Evolutionary conservation across 2,329 filamentous ascomycete genomes (phyloP).

Genomic region (Phyllosticta citriasiana): DNA sequence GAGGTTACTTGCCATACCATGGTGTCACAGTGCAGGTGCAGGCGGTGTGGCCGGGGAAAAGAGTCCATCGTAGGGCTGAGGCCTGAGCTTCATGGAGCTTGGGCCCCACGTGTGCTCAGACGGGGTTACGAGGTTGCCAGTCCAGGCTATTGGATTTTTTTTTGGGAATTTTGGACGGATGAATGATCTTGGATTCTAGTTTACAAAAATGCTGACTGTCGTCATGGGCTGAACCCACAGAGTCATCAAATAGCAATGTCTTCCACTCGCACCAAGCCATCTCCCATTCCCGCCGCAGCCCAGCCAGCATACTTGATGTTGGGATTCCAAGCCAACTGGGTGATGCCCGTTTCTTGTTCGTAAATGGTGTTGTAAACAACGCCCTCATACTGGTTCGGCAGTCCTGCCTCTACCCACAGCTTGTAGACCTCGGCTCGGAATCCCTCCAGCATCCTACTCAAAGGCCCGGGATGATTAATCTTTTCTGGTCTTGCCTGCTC

Average conservation of each 20-base stretch:
- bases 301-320: constrained; percentile 39
- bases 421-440: constrained; percentile 24
- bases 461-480: constrained; percentile 13
- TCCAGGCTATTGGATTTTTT: background rate
- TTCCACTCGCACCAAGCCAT: constrained; percentile 40
- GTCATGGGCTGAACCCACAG: too few species aligned
- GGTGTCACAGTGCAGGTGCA: background rate
- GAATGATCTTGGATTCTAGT: too few species aligned
- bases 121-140: background rate
- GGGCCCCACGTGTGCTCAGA: background rate
- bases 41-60: constrained; percentile 5
- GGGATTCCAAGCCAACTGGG: constrained; percentile 41
- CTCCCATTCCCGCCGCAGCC: constrained; percentile 41
- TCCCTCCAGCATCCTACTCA: constrained; percentile 32
- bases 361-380: constrained; percentile 32
- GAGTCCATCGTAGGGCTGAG: constrained; percentile 3
- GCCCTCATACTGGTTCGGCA: constrained; percentile 17
- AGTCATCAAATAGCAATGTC: constrained; percentile 26
- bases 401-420: constrained; percentile 17
- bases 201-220: too few species aligned
- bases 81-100: constrained; percentile 1
- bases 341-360: constrained; percentile 36
- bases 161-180: background rate
- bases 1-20: background rate
- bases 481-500: background rate